These are phyloP conservation scores for Tetracladium maxilliforme DNA, from an alignment of 2,329 filamentous ascomycete species.

Conservation along the genomic window DNA sequence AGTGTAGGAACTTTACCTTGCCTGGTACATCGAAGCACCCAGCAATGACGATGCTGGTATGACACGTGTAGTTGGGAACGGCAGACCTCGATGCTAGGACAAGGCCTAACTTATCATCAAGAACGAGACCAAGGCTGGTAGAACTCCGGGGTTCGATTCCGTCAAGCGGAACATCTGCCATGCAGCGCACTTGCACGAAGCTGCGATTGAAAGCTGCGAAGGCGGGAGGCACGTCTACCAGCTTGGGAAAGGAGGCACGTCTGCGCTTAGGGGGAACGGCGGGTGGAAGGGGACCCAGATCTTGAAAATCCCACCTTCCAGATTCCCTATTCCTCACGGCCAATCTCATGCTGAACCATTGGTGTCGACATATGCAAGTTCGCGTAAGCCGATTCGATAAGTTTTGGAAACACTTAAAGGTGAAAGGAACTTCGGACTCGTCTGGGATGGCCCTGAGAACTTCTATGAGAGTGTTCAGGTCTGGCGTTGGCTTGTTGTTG, in stretches of 20 bases:
- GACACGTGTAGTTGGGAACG: constrained; percentile 91
- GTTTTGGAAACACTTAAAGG: constrained; percentile 89
- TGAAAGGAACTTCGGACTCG: constrained; percentile 73
- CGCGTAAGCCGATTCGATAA: constrained; percentile 88
- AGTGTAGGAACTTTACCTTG: constrained; percentile 91
- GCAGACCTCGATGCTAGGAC: constrained; percentile 90
- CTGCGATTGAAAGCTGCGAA: constrained; percentile 90
- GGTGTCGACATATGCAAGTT: constrained; percentile 81
- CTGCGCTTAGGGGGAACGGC: constrained; percentile 56
- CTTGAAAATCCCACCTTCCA: constrained; percentile 88
- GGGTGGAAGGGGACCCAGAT: constrained; percentile 69
- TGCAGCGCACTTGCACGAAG: constrained; percentile 85
- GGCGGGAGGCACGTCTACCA: constrained; percentile 75
- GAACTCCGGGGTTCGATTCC: constrained; percentile 93
- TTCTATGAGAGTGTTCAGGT: constrained; percentile 77
- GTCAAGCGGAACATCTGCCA: constrained; percentile 90
- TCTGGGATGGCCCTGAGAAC: constrained; percentile 82
- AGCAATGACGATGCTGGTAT: constrained; percentile 89
- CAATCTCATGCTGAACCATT: constrained; percentile 95
- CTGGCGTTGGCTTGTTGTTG: constrained; percentile 80
- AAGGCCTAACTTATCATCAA: constrained; percentile 89
- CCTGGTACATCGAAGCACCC: constrained; percentile 91
- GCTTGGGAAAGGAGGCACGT: constrained; percentile 80
- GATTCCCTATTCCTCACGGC: constrained; percentile 80
- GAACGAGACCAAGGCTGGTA: constrained; percentile 92